Conservation (phyloP, 1,284 basidiomycete species). For the Lignosus rhinocerotis region DNA sequence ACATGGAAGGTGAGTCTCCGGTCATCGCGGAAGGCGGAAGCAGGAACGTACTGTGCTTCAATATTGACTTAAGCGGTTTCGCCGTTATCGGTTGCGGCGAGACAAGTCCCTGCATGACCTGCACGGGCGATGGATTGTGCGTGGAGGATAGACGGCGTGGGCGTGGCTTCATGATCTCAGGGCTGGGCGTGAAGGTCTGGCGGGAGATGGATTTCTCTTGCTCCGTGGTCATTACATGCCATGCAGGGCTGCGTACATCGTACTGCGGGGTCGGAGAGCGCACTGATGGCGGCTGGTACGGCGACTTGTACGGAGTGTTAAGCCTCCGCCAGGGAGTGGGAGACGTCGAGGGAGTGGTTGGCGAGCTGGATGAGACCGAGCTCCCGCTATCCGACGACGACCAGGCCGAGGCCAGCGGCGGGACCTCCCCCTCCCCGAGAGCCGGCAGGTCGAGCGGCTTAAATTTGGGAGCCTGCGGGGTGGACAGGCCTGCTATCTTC, state of each 20-base stretch:
- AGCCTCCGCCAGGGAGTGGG: slow-evolving; percentile 6
- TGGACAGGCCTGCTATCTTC: slow-evolving; percentile 28
- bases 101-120: slow-evolving; percentile 16
- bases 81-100: slow-evolving; percentile 11
- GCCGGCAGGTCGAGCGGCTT: slow-evolving; percentile 32
- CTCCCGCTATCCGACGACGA: slow-evolving; percentile 26
- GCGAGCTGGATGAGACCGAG: slow-evolving; percentile 24
- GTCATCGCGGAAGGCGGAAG: neutral
- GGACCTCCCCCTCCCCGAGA: slow-evolving; percentile 22
- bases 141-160: slow-evolving; percentile 11
- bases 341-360: slow-evolving; percentile 14
- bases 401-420: slow-evolving; percentile 19
- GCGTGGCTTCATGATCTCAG: slow-evolving; percentile 18
- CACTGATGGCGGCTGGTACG: neutral
- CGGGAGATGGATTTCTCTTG: slow-evolving; percentile 10
- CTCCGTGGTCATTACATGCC: slow-evolving; percentile 10
- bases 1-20: slow-evolving; percentile 10
- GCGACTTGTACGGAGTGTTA: slow-evolving; percentile 1
- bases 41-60: slow-evolving; percentile 22
- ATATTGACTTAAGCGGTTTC: slow-evolving; percentile 26
- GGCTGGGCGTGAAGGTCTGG: slow-evolving; percentile 11
- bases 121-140: slow-evolving; percentile 11
- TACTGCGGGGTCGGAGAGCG: slow-evolving; percentile 7
- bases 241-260: slow-evolving; percentile 4
- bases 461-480: slow-evolving; percentile 34